These are phyloP conservation scores for Golubevia sp. DNA, from an alignment of 1,284 basidiomycete species.

Conservation along the genomic window DNA sequence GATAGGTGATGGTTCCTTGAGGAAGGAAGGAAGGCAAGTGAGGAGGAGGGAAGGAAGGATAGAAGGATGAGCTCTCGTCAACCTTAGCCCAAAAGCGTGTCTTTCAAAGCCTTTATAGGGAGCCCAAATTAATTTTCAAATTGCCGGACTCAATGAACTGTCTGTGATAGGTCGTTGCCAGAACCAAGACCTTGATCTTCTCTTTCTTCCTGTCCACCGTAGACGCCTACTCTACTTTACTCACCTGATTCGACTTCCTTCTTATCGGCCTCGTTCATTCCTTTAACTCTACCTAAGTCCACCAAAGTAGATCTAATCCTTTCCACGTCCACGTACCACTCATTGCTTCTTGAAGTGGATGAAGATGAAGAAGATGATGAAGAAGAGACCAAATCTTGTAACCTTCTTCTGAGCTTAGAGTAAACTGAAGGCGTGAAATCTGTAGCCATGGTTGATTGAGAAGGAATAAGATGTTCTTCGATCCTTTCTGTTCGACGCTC, in stretches of 20 bases:
- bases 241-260: slow-evolving; percentile 51
- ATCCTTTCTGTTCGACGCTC: too few species aligned
- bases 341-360: slow-evolving; percentile 28
- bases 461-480: too few species aligned
- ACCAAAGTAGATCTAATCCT: slow-evolving; percentile 38
- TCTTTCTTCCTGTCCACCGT: too few species aligned
- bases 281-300: slow-evolving; percentile 37
- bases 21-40: not conserved
- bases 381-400: not conserved
- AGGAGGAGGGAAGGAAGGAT: not conserved
- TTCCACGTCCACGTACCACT: slow-evolving; percentile 56
- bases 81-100: too few species aligned
- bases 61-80: not conserved
- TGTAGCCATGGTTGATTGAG: too few species aligned
- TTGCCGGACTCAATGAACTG: too few species aligned
- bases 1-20: slow-evolving; percentile 47
- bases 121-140: too few species aligned
- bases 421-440: not conserved
- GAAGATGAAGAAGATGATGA: too few species aligned
- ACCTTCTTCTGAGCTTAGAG: not conserved
- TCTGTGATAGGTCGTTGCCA: too few species aligned
- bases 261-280: slow-evolving; percentile 39
- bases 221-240: too few species aligned
- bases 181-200: too few species aligned
- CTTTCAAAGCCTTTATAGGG: too few species aligned